Evolutionary conservation across 2,329 filamentous ascomycete species (phyloP).

Genomic region (Drechslerella coelobrocha): DNA sequence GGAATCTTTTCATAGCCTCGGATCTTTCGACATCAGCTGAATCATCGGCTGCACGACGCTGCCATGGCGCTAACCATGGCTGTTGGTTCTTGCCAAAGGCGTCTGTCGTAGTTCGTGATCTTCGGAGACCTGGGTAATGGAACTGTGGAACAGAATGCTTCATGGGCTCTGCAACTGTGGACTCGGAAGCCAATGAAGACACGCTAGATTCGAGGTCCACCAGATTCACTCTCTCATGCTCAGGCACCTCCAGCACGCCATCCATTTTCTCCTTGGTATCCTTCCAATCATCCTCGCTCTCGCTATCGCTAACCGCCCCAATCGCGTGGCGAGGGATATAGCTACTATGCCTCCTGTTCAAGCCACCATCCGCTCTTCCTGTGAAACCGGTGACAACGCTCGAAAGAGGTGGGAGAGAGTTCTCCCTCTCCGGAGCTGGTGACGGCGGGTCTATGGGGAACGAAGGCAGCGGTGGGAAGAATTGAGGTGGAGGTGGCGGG

Average conservation of each 20-base stretch:
- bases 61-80: constrained; percentile 45
- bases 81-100: constrained; percentile 39
- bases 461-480: constrained; percentile 45
- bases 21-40: constrained; percentile 31
- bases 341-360: constrained; percentile 38
- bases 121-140: constrained; percentile 35
- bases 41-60: constrained; percentile 14
- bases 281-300: constrained; percentile 48
- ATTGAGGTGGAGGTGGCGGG: constrained; percentile 44
- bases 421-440: constrained; percentile 22
- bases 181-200: constrained; percentile 26
- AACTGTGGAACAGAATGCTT: constrained; percentile 25
- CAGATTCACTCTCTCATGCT: constrained; percentile 49
- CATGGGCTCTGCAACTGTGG: constrained; percentile 13
- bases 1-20: constrained; percentile 53
- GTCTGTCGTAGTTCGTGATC: constrained; percentile 40
- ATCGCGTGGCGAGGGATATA: constrained; percentile 29
- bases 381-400: constrained; percentile 35
- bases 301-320: constrained; percentile 27
- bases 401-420: constrained; percentile 40
- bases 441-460: constrained; percentile 23
- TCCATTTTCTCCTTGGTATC: constrained; percentile 51
- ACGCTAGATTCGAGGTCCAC: constrained; percentile 49
- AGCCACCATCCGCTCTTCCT: not conserved
- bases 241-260: constrained; percentile 36